Conservation (phyloP, 208 protist genomes). For the Perkinsela sp. region DNA sequence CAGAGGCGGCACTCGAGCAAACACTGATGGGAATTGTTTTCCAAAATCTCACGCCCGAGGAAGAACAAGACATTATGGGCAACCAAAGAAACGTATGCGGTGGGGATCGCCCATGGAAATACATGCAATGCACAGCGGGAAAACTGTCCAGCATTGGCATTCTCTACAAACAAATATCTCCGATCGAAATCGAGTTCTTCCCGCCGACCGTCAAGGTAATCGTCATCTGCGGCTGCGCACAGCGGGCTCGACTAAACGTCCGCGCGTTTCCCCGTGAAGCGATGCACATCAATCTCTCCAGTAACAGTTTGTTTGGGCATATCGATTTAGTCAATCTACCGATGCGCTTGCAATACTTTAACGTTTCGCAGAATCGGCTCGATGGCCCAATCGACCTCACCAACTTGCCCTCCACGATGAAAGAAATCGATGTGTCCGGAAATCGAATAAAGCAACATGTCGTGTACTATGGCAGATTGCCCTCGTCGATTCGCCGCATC, state of each 20-base stretch:
- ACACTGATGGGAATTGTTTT: neutral
- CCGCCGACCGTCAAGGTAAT: neutral
- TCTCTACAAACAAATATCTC: neutral
- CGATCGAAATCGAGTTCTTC: neutral
- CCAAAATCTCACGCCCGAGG: neutral
- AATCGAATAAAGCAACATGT: neutral
- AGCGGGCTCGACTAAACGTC: neutral
- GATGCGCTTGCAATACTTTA: neutral
- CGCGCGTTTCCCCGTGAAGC: neutral
- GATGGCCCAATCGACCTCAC: neutral
- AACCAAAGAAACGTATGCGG: neutral
- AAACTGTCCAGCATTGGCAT: neutral
- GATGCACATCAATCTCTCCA: neutral
- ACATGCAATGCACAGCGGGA: neutral
- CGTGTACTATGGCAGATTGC: neutral
- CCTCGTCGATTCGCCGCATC: neutral
- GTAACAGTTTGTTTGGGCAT: neutral
- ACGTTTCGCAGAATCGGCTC: neutral
- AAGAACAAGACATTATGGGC: neutral
- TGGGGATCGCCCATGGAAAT: neutral
- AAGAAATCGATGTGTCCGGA: neutral
- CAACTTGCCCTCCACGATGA: neutral
- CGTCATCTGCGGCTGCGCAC: neutral
- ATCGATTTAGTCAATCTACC: neutral
- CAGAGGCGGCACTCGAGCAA: neutral